Evolutionary conservation across 306 rosid genomes (phyloP).

Genomic region (Gastrolobium bilobum): DNA sequence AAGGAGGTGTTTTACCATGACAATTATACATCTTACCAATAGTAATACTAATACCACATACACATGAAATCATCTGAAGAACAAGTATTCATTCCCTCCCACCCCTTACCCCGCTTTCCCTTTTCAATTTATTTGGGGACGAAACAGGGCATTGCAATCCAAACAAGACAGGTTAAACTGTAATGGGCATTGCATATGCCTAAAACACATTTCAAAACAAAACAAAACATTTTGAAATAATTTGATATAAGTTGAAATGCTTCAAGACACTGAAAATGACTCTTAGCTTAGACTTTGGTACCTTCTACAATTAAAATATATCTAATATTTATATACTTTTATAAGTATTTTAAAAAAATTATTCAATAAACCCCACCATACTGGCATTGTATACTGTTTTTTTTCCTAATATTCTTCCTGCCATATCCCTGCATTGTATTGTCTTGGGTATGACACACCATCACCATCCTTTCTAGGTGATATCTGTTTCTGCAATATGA

Average conservation of each 20-base stretch:
- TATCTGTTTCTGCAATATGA: not conserved
- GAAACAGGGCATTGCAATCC: too few species aligned
- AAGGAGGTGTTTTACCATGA: not conserved
- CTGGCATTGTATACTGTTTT: not conserved
- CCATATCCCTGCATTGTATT: constrained; percentile 5
- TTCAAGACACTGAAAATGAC: not conserved
- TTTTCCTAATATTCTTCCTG: not conserved
- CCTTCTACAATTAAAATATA: not conserved
- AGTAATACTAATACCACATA: not conserved
- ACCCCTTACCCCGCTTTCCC: too few species aligned
- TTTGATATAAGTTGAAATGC: not conserved
- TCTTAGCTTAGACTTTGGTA: not conserved
- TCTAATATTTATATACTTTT: not conserved
- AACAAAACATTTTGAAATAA: not conserved
- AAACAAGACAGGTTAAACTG: not conserved
- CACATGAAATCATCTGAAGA: too few species aligned
- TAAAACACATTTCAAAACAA: constrained; percentile 22
- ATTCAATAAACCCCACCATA: not conserved
- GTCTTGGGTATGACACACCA: not conserved
- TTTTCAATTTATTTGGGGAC: too few species aligned
- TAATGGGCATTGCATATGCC: not conserved
- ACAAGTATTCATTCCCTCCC: not conserved
- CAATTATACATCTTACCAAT: not conserved
- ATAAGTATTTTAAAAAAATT: not conserved
- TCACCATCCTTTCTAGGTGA: not conserved